A percentile compares a stretch with the other conserved stretches of the same genome.
Evolutionary conservation across 768 basidiomycete genomes (phyloP).

Genomic region (Coprinopsis cinerea): DNA sequence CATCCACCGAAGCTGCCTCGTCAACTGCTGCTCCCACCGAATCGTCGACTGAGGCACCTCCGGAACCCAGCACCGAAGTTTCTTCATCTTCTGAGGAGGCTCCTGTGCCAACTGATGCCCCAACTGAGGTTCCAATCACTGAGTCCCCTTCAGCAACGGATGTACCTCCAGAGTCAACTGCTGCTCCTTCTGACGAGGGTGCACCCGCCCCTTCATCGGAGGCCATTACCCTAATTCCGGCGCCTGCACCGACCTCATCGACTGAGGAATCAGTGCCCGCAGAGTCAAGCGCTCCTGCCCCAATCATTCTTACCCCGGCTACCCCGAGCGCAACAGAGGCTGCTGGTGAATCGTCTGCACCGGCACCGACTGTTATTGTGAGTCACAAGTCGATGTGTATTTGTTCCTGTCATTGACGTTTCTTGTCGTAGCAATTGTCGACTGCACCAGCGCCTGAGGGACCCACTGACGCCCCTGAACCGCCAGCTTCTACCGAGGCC

Average conservation of each 20-base stretch:
- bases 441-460: too few relatives aligned
- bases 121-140: too few relatives aligned
- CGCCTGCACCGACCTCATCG: conserved; percentile 4
- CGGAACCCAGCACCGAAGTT: neutral
- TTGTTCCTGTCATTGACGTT: neutral
- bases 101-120: conserved; percentile 9
- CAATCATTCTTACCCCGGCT: too few relatives aligned
- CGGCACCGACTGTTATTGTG: conserved; percentile 14
- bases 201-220: conserved; percentile 9
- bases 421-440: too few relatives aligned
- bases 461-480: neutral
- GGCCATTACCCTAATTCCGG: neutral
- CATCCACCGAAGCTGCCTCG: conserved; percentile 10
- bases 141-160: too few relatives aligned
- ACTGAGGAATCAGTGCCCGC: too few relatives aligned
- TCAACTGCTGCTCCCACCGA: conserved; percentile 5
- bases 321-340: conserved; percentile 9
- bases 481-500: conserved; percentile 7
- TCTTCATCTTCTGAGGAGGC: conserved; percentile 6
- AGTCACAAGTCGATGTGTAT: neutral
- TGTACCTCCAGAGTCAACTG: too few relatives aligned
- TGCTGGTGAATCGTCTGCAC: conserved; percentile 10
- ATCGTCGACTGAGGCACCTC: conserved; percentile 6
- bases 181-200: too few relatives aligned
- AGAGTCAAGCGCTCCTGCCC: neutral